A percentile compares a stretch with the other conserved stretches of the same genome.
Conservation (phyloP, 2,329 filamentous ascomycete genomes). For the Fusarium graminum region DNA sequence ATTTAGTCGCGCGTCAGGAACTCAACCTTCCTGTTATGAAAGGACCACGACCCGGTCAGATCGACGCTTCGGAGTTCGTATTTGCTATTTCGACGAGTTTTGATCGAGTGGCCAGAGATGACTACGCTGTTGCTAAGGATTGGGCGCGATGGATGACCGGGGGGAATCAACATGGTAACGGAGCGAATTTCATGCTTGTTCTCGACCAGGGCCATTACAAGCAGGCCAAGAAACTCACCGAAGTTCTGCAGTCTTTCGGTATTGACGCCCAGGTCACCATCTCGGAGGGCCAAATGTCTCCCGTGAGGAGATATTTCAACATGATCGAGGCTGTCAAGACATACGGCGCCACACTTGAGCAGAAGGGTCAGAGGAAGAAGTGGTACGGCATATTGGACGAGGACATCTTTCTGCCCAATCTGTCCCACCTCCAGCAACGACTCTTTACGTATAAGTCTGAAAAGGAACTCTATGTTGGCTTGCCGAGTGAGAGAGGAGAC, state of each 20-base stretch:
- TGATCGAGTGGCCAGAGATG: conserved; percentile 54
- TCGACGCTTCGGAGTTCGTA: conserved; percentile 58
- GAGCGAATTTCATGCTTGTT: conserved; percentile 58
- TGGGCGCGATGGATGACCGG: conserved; percentile 63
- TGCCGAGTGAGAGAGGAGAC: conserved; percentile 60
- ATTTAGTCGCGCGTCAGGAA: conserved; percentile 49
- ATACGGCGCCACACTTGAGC: conserved; percentile 52
- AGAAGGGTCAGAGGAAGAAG: conserved; percentile 55
- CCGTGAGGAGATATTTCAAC: conserved; percentile 55
- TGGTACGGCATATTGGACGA: conserved; percentile 62
- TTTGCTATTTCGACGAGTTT: conserved; percentile 62
- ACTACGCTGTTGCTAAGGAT: conserved; percentile 57
- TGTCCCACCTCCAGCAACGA: conserved; percentile 55
- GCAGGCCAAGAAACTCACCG: conserved; percentile 52
- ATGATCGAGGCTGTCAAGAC: conserved; percentile 54
- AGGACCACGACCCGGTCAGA: conserved; percentile 50
- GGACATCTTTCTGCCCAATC: conserved; percentile 61
- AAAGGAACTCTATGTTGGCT: conserved; percentile 57
- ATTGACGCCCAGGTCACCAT: conserved; percentile 57
- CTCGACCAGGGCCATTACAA: conserved; percentile 55
- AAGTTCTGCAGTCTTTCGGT: conserved; percentile 52
- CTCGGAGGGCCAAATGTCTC: conserved; percentile 51
- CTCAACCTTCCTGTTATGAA: conserved; percentile 53
- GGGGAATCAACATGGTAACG: conserved; percentile 57
- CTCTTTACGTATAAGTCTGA: conserved; percentile 54